Conservation (phyloP, 768 basidiomycete species). For the Lactarius hengduanensis region DNA sequence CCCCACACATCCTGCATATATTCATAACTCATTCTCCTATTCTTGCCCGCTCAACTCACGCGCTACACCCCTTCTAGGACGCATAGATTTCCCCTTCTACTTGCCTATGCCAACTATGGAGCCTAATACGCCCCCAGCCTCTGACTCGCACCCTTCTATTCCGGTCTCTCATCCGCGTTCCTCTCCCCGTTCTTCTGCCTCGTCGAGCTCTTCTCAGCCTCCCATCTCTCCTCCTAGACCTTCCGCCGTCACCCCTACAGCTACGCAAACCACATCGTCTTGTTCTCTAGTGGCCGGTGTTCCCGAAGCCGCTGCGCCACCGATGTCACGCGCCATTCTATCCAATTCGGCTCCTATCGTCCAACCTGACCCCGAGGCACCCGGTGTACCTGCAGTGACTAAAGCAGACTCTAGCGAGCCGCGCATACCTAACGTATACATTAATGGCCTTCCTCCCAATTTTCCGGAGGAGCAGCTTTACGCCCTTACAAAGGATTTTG, state of each 20-base stretch:
- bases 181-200: conserved; percentile 27
- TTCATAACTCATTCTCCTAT: conserved; percentile 22
- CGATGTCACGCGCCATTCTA: conserved; percentile 16
- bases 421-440: conserved; percentile 76
- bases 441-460: conserved; percentile 83
- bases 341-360: conserved; percentile 20
- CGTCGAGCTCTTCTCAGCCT: conserved; percentile 24
- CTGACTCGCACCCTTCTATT: conserved; percentile 26
- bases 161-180: conserved; percentile 30
- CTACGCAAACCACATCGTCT: conserved; percentile 20
- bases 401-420: conserved; percentile 19
- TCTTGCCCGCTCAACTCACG: conserved; percentile 21
- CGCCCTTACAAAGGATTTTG: conserved; percentile 69
- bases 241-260: conserved; percentile 2
- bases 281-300: conserved; percentile 12
- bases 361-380: conserved; percentile 18
- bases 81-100: conserved; percentile 17
- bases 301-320: conserved; percentile 15
- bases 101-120: conserved; percentile 25
- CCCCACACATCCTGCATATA: conserved; percentile 23
- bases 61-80: conserved; percentile 27
- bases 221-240: conserved; percentile 29
- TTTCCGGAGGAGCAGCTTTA: conserved; percentile 79
- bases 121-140: conserved; percentile 25
- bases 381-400: conserved; percentile 1